These are phyloP conservation scores for Spergularia azorica DNA, from an alignment of 179 eudicot species.

Conservation along the genomic window DNA sequence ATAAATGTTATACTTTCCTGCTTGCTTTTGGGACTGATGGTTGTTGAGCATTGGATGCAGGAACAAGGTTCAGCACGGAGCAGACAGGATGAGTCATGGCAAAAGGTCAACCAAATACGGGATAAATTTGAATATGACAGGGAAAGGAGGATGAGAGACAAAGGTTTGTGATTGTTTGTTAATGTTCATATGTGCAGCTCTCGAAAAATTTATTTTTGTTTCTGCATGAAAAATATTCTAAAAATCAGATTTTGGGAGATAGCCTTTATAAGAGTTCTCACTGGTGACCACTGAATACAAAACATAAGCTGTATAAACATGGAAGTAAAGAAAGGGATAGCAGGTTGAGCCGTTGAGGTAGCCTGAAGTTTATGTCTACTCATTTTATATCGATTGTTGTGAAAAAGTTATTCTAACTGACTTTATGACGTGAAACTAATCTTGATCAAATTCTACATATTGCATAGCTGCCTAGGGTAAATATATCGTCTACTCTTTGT, in stretches of 20 bases:
- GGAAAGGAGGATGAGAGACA: slow-evolving; percentile 90
- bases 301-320: background rate
- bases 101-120: slow-evolving; percentile 68
- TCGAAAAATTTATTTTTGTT: background rate
- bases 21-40: slow-evolving; percentile 5
- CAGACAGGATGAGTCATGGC: slow-evolving; percentile 60
- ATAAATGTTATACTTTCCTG: background rate
- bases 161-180: slow-evolving; percentile 53
- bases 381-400: background rate
- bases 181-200: background rate
- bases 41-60: slow-evolving; percentile 42
- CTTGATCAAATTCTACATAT: no score
- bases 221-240: background rate
- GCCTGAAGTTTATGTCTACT: background rate
- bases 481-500: background rate
- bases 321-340: background rate
- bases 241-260: background rate
- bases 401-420: no score
- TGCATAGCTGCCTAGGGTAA: background rate
- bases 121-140: slow-evolving; percentile 97
- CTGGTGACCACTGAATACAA: background rate
- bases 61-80: slow-evolving; percentile 52
- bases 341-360: background rate
- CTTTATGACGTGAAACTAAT: background rate
- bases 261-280: background rate